These are phyloP conservation scores for Pestalotiopsis sp. DNA, from an alignment of 2,329 filamentous ascomycete genomes.

Conservation along the genomic window DNA sequence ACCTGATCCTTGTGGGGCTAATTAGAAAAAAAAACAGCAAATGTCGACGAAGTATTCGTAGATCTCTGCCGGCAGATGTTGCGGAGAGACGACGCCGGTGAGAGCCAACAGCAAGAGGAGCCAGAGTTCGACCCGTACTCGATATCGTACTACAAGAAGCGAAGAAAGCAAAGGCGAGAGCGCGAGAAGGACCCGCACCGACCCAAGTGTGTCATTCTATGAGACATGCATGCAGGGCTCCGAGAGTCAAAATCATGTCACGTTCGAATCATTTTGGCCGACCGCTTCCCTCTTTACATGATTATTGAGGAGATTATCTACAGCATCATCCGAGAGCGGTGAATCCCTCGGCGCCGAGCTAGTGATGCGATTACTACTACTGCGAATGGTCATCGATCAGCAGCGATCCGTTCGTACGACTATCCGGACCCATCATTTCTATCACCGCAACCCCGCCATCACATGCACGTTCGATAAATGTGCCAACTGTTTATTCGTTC, in stretches of 20 bases:
- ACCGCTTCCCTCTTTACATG: background rate
- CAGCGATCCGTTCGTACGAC: background rate
- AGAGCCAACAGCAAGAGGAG: conserved; percentile 40
- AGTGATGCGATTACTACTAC: background rate
- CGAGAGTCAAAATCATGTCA: background rate
- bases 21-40: conserved; percentile 47
- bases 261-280: background rate
- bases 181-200: conserved; percentile 30
- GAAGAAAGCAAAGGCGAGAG: conserved; percentile 29
- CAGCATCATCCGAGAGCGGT: background rate
- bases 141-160: conserved; percentile 33
- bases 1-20: conserved; percentile 22
- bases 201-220: conserved; percentile 46
- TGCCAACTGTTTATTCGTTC: background rate
- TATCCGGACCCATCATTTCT: background rate
- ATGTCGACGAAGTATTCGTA: conserved; percentile 88
- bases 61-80: conserved; percentile 85
- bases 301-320: background rate
- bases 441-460: background rate
- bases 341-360: background rate
- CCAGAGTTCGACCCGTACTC: conserved; percentile 41
- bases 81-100: conserved; percentile 63
- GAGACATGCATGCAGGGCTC: conserved; percentile 16
- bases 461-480: background rate
- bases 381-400: background rate